Evolutionary conservation across 345 rosid species (phyloP).

Genomic region (Rubroshorea leprosula): DNA sequence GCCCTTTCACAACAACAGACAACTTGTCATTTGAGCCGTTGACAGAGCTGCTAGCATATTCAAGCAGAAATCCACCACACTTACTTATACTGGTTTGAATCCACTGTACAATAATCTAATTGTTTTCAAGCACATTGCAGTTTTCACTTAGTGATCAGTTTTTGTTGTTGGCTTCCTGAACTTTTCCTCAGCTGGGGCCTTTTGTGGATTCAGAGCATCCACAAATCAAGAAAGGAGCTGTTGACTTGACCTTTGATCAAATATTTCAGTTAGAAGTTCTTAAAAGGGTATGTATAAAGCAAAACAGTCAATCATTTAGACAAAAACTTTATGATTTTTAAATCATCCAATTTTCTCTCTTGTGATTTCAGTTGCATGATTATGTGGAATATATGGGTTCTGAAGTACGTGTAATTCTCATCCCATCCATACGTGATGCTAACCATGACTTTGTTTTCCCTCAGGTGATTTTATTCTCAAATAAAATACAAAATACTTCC

Average conservation of each 20-base stretch:
- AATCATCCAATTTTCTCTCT: not conserved
- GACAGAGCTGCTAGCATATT: constrained; percentile 72
- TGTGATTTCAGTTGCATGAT: constrained; percentile 67
- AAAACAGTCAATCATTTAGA: constrained; percentile 3
- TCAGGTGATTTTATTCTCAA: constrained; percentile 50
- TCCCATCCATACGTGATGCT: constrained; percentile 86
- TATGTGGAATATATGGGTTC: constrained; percentile 71
- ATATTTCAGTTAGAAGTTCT: constrained; percentile 60
- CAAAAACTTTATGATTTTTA: not conserved
- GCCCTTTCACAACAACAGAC: constrained; percentile 83
- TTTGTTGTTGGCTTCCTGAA: constrained; percentile 10
- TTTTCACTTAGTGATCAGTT: constrained; percentile 4
- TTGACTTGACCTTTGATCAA: constrained; percentile 52
- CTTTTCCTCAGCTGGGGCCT: constrained; percentile 72
- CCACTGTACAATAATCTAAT: not conserved
- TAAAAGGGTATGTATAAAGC: constrained; percentile 45
- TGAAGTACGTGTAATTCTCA: constrained; percentile 52
- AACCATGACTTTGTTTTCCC: constrained; percentile 92
- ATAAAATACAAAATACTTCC: not conserved
- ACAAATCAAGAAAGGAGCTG: constrained; percentile 64
- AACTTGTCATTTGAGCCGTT: constrained; percentile 86
- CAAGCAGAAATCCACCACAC: constrained; percentile 73
- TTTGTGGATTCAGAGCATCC: constrained; percentile 90
- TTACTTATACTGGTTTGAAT: constrained; percentile 64
- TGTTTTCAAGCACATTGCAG: not conserved